Evolutionary conservation across 192 early-diverging fungal species (phyloP).

Genomic region (Pilobolus umbonatus): DNA sequence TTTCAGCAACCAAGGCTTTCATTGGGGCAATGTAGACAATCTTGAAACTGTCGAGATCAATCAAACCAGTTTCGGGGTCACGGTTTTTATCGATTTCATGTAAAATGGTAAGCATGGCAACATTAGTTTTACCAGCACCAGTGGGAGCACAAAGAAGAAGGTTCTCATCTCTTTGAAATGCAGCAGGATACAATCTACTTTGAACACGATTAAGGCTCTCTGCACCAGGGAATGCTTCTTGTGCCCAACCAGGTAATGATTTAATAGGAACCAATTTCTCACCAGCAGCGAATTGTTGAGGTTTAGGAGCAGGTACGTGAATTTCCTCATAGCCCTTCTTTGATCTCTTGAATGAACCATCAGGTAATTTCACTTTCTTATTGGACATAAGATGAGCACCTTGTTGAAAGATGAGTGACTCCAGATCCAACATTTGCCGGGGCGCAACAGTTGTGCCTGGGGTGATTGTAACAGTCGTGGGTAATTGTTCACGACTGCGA

Average conservation of each 20-base stretch:
- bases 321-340: slow-evolving; percentile 86
- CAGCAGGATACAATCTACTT: slow-evolving; percentile 80
- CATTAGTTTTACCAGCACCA: slow-evolving; percentile 98
- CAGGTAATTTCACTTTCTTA: slow-evolving; percentile 86
- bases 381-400: slow-evolving; percentile 98
- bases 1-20: slow-evolving; percentile 98
- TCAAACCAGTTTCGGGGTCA: slow-evolving; percentile 62
- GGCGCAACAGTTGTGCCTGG: slow-evolving; percentile 49
- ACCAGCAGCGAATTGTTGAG: slow-evolving; percentile 53
- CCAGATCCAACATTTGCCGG: slow-evolving; percentile 70
- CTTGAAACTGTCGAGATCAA: slow-evolving; percentile 86
- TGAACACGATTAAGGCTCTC: slow-evolving; percentile 85
- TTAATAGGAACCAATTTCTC: slow-evolving; percentile 68
- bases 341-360: slow-evolving; percentile 82
- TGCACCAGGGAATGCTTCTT: slow-evolving; percentile 56
- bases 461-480: slow-evolving; percentile 47
- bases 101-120: slow-evolving; percentile 93
- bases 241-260: slow-evolving; percentile 59
- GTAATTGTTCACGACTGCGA: slow-evolving; percentile 22
- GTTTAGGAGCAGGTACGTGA: slow-evolving; percentile 74
- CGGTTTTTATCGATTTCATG: slow-evolving; percentile 81
- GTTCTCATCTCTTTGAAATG: slow-evolving; percentile 87
- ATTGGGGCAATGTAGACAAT: slow-evolving; percentile 99
- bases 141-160: slow-evolving; percentile 98
- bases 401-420: slow-evolving; percentile 82